Conservation (phyloP, 371 early-diverging fungal species). For the Mortierella sp. region DNA sequence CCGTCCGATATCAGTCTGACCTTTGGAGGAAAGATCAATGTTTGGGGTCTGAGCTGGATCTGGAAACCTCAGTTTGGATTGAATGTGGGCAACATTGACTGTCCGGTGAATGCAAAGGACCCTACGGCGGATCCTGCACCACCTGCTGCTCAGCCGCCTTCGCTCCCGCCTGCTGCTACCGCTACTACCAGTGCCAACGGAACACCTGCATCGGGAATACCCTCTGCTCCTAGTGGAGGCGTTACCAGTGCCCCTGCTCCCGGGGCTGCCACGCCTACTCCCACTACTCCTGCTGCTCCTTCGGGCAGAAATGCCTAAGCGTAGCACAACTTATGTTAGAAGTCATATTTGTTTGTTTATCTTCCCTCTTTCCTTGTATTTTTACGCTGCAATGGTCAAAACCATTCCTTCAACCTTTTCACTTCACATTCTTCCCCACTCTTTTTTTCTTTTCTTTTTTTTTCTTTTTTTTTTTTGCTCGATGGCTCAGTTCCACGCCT, state of each 20-base stretch:
- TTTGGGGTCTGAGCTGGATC: conserved; percentile 47
- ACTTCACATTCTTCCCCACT: background rate
- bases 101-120: conserved; percentile 42
- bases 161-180: background rate
- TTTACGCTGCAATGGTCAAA: background rate
- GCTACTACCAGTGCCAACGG: background rate
- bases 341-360: background rate
- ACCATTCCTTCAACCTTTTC: background rate
- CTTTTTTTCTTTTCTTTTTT: background rate
- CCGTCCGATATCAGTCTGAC: conserved; percentile 25
- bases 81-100: conserved; percentile 34
- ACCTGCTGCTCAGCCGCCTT: background rate
- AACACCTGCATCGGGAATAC: background rate
- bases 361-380: background rate
- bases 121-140: conserved; percentile 2
- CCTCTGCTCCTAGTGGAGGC: background rate
- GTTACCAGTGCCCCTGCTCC: background rate
- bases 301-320: background rate
- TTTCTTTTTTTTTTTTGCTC: background rate
- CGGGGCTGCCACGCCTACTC: background rate
- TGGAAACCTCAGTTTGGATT: conserved; percentile 53
- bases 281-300: background rate
- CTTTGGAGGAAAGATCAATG: conserved; percentile 33
- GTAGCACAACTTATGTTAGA: background rate
- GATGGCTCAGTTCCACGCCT: too few relatives aligned